These are phyloP conservation scores for Torulaspora quercuum DNA, from an alignment of 805 yeast genomes.

Conservation along the genomic window DNA sequence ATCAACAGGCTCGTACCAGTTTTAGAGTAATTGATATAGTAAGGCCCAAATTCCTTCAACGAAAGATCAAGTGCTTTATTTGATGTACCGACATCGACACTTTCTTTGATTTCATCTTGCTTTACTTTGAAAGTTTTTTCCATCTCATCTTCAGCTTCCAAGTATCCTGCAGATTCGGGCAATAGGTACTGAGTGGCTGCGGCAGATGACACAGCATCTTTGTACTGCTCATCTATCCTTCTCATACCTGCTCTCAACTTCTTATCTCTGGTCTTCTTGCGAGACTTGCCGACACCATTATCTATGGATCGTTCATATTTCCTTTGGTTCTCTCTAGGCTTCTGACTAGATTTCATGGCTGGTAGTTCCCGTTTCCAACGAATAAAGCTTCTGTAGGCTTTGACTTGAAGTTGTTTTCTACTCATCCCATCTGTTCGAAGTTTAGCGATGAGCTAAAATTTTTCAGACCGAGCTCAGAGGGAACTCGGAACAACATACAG, in stretches of 20 bases:
- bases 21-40: conserved; percentile 72
- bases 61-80: conserved; percentile 71
- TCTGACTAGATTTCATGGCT: conserved; percentile 3
- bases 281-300: conserved; percentile 12
- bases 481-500: too few species aligned
- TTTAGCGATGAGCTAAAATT: conserved; percentile 14
- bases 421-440: not conserved
- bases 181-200: conserved; percentile 81
- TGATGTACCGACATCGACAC: conserved; percentile 74
- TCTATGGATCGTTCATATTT: conserved; percentile 35
- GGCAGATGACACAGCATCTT: conserved; percentile 76
- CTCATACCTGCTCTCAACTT: conserved; percentile 63
- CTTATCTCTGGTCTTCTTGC: conserved; percentile 48
- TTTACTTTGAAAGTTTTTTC: conserved; percentile 84
- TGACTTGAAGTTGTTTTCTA: too few species aligned
- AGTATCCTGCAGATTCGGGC: conserved; percentile 78
- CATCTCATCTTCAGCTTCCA: conserved; percentile 91
- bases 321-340: conserved; percentile 31
- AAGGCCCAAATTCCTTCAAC: conserved; percentile 82
- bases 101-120: conserved; percentile 71
- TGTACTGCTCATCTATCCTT: conserved; percentile 65
- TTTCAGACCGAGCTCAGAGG: conserved; percentile 1
- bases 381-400: too few species aligned
- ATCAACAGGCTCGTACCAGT: conserved; percentile 83
- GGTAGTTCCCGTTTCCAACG: too few species aligned